phyloP scores from a whole-genome alignment of 1,284 basidiomycete species.

The Ustilago tritici region DNA sequence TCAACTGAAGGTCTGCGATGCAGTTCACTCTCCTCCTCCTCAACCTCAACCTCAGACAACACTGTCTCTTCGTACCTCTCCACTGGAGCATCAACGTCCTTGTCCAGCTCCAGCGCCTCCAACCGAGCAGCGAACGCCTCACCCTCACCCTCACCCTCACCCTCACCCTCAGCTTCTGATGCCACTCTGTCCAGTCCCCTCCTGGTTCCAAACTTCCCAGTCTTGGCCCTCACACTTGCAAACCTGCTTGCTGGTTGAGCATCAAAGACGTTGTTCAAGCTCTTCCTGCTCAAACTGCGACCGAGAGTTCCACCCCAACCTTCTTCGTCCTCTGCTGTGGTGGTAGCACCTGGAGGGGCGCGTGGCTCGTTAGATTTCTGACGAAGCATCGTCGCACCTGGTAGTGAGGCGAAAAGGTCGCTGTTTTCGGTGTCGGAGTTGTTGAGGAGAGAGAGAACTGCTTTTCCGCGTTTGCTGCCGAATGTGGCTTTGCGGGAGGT shows the following conservation, averaged over 20 bases:
- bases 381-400: conserved; percentile 34
- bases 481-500: conserved; percentile 35
- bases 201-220: conserved; percentile 12
- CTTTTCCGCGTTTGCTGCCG: conserved; percentile 51
- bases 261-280: conserved; percentile 26
- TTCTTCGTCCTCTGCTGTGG: conserved; percentile 34
- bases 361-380: conserved; percentile 5
- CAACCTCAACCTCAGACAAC: conserved; percentile 1
- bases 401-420: conserved; percentile 32
- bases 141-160: conserved; percentile 26
- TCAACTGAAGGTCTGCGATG: conserved; percentile 20
- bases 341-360: no score
- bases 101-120: conserved; percentile 10
- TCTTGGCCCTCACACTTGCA: background rate
- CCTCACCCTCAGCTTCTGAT: conserved; percentile 35
- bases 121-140: conserved; percentile 22
- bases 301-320: conserved; percentile 54
- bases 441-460: conserved; percentile 36
- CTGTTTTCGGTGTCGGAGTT: conserved; percentile 12
- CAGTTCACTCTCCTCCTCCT: conserved; percentile 7
- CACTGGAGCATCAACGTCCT: conserved; percentile 15
- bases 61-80: conserved; percentile 21
- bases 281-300: conserved; percentile 30
- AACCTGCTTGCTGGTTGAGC: background rate
- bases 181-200: conserved; percentile 35